These are phyloP conservation scores for Scutellaria barbata DNA, from an alignment of 257 asterid genomes.

Conservation along the genomic window DNA sequence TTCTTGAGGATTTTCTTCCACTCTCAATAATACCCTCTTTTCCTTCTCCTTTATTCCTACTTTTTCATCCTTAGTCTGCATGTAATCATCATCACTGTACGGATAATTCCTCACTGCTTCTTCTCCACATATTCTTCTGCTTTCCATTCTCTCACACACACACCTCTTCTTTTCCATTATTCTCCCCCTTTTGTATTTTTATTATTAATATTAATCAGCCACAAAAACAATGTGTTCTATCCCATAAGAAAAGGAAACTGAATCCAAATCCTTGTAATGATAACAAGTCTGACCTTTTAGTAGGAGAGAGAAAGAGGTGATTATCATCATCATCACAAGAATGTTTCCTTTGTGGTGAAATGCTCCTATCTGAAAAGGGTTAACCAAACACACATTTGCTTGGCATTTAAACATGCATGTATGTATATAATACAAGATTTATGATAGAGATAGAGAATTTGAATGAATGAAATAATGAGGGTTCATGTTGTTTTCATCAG, in stretches of 20 bases:
- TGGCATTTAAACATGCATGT: no score
- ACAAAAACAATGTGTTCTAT: background rate
- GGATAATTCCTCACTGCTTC: conserved; percentile 44
- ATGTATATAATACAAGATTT: no score
- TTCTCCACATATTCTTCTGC: conserved; percentile 54
- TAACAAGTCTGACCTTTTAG: conserved; percentile 57
- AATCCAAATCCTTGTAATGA: conserved; percentile 10
- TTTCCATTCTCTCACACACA: conserved; percentile 47
- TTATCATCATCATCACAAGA: background rate
- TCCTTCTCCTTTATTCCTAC: conserved; percentile 40
- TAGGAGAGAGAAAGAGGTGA: conserved; percentile 34
- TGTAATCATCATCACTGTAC: conserved; percentile 62
- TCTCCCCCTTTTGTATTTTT: conserved; percentile 48
- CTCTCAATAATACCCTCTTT: conserved; percentile 39
- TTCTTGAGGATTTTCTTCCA: conserved; percentile 40
- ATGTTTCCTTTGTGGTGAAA: conserved; percentile 44
- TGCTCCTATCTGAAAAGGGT: conserved; percentile 43
- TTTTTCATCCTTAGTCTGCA: conserved; percentile 50
- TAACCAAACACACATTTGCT: conserved; percentile 2
- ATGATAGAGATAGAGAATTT: background rate
- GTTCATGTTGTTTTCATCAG: conserved; percentile 22
- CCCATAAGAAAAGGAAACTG: background rate
- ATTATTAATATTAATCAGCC: background rate
- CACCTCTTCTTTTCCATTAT: conserved; percentile 39
- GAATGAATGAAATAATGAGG: conserved; percentile 3